A percentile compares a stretch with the other conserved stretches of the same genome.
phyloP scores from a whole-genome alignment of 768 basidiomycete genomes.

The Rhodotorula diobovata region DNA sequence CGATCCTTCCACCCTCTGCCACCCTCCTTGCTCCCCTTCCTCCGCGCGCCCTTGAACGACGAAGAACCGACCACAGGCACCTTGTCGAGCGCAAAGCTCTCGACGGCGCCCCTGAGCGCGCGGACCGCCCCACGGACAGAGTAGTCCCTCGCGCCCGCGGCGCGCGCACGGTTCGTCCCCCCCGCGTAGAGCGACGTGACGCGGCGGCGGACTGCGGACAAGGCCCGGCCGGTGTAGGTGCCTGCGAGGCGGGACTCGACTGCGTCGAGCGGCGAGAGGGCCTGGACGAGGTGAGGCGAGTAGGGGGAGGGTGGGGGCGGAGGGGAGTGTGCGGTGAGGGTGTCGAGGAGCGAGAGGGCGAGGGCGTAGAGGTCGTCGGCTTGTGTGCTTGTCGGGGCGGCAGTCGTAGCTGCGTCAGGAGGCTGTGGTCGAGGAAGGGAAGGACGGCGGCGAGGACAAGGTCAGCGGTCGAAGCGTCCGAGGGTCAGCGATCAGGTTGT shows the following conservation, averaged over 20 bases:
- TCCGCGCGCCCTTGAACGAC: too few relatives aligned
- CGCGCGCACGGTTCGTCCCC: not conserved
- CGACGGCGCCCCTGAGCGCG: constrained; percentile 3
- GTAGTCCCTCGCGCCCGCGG: constrained; percentile 5
- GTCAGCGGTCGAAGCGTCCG: too few relatives aligned
- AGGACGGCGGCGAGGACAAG: too few relatives aligned
- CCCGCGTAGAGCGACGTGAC: not conserved
- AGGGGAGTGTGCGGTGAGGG: constrained; percentile 17
- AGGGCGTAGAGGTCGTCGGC: constrained; percentile 7
- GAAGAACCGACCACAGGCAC: not conserved
- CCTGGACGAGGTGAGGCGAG: constrained; percentile 4
- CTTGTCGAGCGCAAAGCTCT: constrained; percentile 8
- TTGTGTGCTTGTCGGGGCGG: not conserved
- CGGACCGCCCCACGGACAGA: constrained; percentile 11
- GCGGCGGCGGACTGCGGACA: not conserved
- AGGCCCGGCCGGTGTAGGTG: not conserved
- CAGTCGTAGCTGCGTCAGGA: too few relatives aligned
- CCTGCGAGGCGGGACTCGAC: constrained; percentile 9
- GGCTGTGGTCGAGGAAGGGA: not conserved
- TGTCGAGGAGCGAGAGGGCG: constrained; percentile 30
- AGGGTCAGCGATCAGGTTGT: too few relatives aligned
- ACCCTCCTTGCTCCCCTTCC: not conserved
- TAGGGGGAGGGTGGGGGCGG: constrained; percentile 9
- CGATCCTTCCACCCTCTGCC: constrained; percentile 17
- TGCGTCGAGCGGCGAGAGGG: constrained; percentile 17